Conservation (phyloP, 345 rosid genomes). For the Acer saccharum region DNA sequence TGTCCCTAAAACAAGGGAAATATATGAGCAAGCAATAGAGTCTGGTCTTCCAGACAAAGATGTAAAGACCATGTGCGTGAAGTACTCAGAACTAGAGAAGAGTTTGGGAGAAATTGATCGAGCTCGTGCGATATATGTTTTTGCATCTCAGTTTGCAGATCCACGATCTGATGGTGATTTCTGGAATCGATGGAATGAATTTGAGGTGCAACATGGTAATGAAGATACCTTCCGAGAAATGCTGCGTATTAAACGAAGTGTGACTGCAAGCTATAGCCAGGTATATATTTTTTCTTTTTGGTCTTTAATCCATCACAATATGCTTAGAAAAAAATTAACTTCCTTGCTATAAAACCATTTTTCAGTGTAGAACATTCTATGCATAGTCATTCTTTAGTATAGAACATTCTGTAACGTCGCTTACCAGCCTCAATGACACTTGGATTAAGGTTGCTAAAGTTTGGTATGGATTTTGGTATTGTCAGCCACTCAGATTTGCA, state of each 20-base stretch:
- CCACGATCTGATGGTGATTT: constrained; percentile 86
- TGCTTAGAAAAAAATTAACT: not conserved
- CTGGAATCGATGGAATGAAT: constrained; percentile 94
- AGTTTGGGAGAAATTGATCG: constrained; percentile 95
- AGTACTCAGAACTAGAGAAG: constrained; percentile 89
- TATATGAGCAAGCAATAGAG: constrained; percentile 93
- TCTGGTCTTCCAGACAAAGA: constrained; percentile 97
- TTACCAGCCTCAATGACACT: not conserved
- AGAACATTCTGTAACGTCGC: not conserved
- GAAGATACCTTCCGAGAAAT: constrained; percentile 97
- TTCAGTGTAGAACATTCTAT: not conserved
- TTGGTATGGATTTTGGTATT: not conserved
- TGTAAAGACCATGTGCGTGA: constrained; percentile 89
- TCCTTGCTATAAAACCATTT: not conserved
- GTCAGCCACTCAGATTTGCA: not conserved
- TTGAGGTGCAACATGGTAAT: constrained; percentile 94
- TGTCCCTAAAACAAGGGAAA: constrained; percentile 91
- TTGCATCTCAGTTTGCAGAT: constrained; percentile 91
- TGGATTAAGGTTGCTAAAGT: not conserved
- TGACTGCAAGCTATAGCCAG: constrained; percentile 93
- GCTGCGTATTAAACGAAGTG: constrained; percentile 89
- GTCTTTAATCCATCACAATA: not conserved
- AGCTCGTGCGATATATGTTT: constrained; percentile 72
- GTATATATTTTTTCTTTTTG: constrained; percentile 33
- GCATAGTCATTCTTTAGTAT: not conserved